Conservation (phyloP, 805 yeast species). For the Ogataea zsoltii region DNA sequence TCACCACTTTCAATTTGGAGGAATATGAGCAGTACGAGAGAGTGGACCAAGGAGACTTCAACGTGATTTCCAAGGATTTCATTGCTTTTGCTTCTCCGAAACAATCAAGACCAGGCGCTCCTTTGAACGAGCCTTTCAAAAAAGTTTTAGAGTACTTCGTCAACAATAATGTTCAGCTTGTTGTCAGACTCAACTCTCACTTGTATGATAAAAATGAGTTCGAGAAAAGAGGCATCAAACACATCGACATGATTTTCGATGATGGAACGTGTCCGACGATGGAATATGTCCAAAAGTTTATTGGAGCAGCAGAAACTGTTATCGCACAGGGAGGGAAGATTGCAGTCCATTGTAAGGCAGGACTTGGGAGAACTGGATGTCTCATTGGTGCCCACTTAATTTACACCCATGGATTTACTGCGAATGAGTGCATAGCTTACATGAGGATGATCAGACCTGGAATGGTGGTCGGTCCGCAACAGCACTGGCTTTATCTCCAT, state of each 20-base stretch:
- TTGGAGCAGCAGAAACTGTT: constrained; percentile 93
- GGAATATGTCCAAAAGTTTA: constrained; percentile 87
- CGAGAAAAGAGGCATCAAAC: constrained; percentile 79
- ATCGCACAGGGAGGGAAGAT: constrained; percentile 86
- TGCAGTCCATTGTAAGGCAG: constrained; percentile 99
- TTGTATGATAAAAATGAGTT: constrained; percentile 85
- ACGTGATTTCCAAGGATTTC: constrained; percentile 87
- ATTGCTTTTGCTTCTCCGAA: constrained; percentile 98
- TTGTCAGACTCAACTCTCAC: constrained; percentile 90
- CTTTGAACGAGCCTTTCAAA: constrained; percentile 71
- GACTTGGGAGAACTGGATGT: constrained; percentile 97
- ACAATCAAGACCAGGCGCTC: constrained; percentile 54
- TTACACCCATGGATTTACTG: constrained; percentile 95
- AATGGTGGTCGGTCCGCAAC: constrained; percentile 99
- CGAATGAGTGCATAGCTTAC: constrained; percentile 93
- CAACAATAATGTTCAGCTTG: constrained; percentile 75
- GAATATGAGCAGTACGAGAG: constrained; percentile 93
- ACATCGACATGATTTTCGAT: constrained; percentile 93
- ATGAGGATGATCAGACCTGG: constrained; percentile 97
- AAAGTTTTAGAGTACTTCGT: constrained; percentile 80
- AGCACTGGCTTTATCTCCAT: constrained; percentile 96
- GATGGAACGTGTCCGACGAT: constrained; percentile 98
- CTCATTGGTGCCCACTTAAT: constrained; percentile 95
- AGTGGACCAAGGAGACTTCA: constrained; percentile 97
- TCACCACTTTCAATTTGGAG: constrained; percentile 84